Base-by-base conservation (phyloP, 1,284 basidiomycete genomes). In the Irpex sp. region DNA sequence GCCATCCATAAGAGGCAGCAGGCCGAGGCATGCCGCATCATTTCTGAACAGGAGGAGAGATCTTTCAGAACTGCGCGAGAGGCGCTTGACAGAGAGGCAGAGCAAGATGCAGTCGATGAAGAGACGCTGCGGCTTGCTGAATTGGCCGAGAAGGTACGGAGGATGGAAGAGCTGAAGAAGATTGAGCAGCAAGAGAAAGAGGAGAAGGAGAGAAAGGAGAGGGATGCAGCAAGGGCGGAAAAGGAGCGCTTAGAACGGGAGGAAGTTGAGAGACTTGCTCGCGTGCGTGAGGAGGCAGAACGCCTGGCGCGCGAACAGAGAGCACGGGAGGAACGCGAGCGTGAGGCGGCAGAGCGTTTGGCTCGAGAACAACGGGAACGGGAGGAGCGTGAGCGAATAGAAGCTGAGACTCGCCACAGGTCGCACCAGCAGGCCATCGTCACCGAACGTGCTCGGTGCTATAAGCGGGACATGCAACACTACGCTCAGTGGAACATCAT, bases 181-280 rank as follows among this genome's bases (percentile, higher is more conserved):
- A n/a, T 21, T 21, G 55, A 26, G 19, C 19, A 62, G 31, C 37
- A 13, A 15, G 38, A 57, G 13, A 49, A 40, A 57, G 55, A 40
- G 60, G 36, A 11, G 54, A 49, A 37, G 38, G 11, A 61, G 54
- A 37, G 36, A 13, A 48, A 51, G 51, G 19, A 44, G 19, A 15
- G 76, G 75, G 36, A 80, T 89, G 63, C 82, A 78, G 11, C 84
- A 86, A 69, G 88, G 88, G 2, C 80, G 81, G 47, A 79, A 82
- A 57, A 90, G 88, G 68, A 78, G 89, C 62, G 83, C 81, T 9
- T 85, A 89, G 66, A 79, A 90, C 2, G 87, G 90, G 69, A 77
- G 76, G 77, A 79, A 62, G 76, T 76, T 59, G 76, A 75, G 34
- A 70, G 66, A 57, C 68, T 69, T 48, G 72, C 70, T 15, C 68